Base-by-base conservation (phyloP, 2,329 filamentous ascomycete species). In the Fusarium metavorans region DNA sequence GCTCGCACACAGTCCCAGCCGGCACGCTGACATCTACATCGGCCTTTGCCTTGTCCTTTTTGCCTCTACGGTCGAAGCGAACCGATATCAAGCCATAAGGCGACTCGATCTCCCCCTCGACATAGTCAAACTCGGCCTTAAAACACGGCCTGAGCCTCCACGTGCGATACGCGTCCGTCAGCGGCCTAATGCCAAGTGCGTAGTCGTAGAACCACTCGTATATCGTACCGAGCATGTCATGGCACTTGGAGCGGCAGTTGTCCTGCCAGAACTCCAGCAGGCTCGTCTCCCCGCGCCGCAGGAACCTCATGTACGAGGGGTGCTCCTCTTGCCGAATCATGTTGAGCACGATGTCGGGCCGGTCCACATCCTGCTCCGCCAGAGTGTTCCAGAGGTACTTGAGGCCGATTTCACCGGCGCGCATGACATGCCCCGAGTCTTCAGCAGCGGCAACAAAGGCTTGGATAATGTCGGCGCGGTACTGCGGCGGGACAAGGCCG, bases 221-320 rank as follows among this genome's bases (percentile, higher is more conserved):
- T 35, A 87, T 85, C 1, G 84, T 86, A 0, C 85, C 85, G 8
- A 87, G 79, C 84, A 87, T 86, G 71, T 87, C 85, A 71, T 87
- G 85, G 56, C 85, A 85, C 72, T 86, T 86, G 18, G 80, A 82
- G 23, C 84, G 79, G 74, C 84, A 85, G 10, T 81, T 81, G 54
- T 85, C 82, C 71, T 85, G 83, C 84, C 83, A 86, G 60, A 86
- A 86, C 70, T 85, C 84, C 13, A 83, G 77, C 4, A 85, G 76
- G 1, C 82, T 85, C 3, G 84, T 85, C 70, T 87, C 85, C 0
- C 85, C 85, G 3, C 82, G 79, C 1, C 85, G 79, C 2, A 87
- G 71, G 72, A 87, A 87, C 0, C 85, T 83, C 84, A 87, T 85
- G 67, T 87, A 87, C 0, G 82, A 84, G 0, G 85, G 86, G 54